Percentiles rank a stretch among this genome's conserved stretches.
phyloP scores from a whole-genome alignment of 345 rosid species.

The Ricinus communis region DNA sequence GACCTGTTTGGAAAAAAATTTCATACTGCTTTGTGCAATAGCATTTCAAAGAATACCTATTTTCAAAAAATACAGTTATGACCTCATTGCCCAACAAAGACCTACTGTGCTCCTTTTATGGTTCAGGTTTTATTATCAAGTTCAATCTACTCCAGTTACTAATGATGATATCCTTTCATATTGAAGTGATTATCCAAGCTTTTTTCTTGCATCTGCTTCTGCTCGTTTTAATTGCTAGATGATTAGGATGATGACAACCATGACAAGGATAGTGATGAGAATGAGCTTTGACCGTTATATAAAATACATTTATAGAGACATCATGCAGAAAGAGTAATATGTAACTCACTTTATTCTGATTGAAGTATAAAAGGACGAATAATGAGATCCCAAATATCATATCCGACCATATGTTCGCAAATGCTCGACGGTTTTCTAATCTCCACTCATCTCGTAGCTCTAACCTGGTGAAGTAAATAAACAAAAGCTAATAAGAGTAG shows the following conservation, averaged over 20 bases:
- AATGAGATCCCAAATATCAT: conserved; percentile 83
- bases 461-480: conserved; percentile 55
- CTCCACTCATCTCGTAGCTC: conserved; percentile 85
- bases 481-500: conserved; percentile 11
- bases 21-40: too few relatives aligned
- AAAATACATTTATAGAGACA: neutral
- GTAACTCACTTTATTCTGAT: conserved; percentile 75
- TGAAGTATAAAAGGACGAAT: conserved; percentile 73
- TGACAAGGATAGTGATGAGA: neutral
- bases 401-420: conserved; percentile 96
- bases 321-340: neutral
- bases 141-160: neutral
- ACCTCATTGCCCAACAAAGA: neutral
- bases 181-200: neutral
- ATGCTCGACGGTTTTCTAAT: conserved; percentile 82
- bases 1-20: too few relatives aligned
- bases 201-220: neutral
- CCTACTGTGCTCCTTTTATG: too few relatives aligned
- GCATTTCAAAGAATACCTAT: too few relatives aligned
- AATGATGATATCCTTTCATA: too few relatives aligned
- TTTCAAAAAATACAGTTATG: too few relatives aligned
- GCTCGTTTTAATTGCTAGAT: conserved; percentile 8
- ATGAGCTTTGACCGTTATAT: neutral
- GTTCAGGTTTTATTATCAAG: neutral
- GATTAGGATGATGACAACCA: neutral